These are phyloP conservation scores for Gossypium gossypioides DNA, from an alignment of 441 rosid genomes.

Conservation along the genomic window DNA sequence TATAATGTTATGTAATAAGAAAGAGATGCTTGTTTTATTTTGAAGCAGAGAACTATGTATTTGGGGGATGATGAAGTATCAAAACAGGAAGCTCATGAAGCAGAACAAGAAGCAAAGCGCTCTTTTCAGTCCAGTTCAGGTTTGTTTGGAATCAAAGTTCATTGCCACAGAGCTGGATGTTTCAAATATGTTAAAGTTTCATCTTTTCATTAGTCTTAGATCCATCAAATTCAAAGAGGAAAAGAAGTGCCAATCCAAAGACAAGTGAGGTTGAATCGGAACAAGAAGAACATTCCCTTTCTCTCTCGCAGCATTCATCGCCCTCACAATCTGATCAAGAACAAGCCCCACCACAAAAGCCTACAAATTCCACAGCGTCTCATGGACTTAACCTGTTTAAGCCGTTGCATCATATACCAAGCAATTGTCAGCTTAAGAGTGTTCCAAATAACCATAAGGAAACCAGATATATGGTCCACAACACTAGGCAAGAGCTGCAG, in stretches of 20 bases:
- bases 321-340: constrained; percentile 73
- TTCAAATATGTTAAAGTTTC: neutral
- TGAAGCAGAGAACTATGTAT: constrained; percentile 23
- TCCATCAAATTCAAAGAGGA: constrained; percentile 35
- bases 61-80: neutral
- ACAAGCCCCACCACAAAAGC: constrained; percentile 31
- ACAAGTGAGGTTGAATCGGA: constrained; percentile 44
- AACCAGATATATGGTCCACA: constrained; percentile 18
- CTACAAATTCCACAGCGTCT: constrained; percentile 20
- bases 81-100: neutral
- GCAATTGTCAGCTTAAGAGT: constrained; percentile 19
- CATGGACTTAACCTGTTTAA: constrained; percentile 36
- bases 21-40: neutral
- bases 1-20: neutral
- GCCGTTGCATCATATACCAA: constrained; percentile 24
- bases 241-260: constrained; percentile 22
- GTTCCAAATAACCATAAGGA: constrained; percentile 18
- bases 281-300: constrained; percentile 62
- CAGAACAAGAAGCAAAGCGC: constrained; percentile 22
- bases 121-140: constrained; percentile 31
- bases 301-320: constrained; percentile 58
- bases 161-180: neutral
- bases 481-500: constrained; percentile 19
- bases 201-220: constrained; percentile 22
- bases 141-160: neutral